Evolutionary conservation across 305 asterid genomes (phyloP), one percentile per base, ranked within the genome.

Genomic region (Nicotiana rustica): DNA sequence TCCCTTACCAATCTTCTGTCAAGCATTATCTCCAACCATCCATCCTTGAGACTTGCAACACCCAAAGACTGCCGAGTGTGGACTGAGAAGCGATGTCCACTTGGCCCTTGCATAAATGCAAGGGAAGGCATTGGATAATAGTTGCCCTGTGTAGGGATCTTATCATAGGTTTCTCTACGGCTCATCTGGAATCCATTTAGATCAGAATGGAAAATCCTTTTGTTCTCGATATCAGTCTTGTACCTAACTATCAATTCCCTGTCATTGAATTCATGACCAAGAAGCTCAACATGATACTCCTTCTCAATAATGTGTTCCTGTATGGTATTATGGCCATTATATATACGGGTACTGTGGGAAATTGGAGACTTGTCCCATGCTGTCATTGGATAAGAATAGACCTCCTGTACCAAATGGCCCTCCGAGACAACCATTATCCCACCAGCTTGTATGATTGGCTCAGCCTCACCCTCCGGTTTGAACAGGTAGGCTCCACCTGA

Each of bases 61-160:
- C 99, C 98, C 77, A 96, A 81, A 6, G 97, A 93, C 90, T 94
- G 99, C 80, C 93, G 90, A 14, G 95, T 88, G 80, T 96, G 99
- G 71, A 96, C 89, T 13, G 98, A 96, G 85, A 96, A 92, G 75
- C 98, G 98, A 15, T 86, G 86, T 21, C 98, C 97, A 7, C 86
- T 81, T 70, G 90, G 68, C 55, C 91, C 94, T 84, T 93, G 97
- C 91, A 96, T 89, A 82, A 94, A 93, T 83, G 97, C 97, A 44
- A 96, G 97, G 61, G 97, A 91, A 35, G 98, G 98, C 97, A 96
- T 94, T 4, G 98, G 99, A 59, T 94, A 96, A 90, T 94, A 96
- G 85, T 96, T 96, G n/a, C 99, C 99, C 85, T 96, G 99, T 79
- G 92, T 81, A 2, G 99, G 98, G 82, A 96, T 94, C 91, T 96